Evolutionary conservation across 345 rosid genomes (phyloP), one percentile per base, ranked within the genome.

Genomic region (Passiflora organensis): DNA sequence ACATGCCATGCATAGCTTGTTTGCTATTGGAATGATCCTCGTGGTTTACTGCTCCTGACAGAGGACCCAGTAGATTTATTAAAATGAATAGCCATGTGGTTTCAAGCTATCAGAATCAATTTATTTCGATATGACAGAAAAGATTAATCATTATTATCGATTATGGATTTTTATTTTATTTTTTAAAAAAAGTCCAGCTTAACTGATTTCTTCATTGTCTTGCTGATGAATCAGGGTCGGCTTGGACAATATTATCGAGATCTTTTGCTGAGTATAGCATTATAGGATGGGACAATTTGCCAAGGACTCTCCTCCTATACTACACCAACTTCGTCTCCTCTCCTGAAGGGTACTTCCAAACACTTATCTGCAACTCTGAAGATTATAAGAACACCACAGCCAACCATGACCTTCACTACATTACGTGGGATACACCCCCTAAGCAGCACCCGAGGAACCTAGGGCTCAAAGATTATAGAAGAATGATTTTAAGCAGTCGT

Each of bases 341-440:
- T 0, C 96, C 95, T 0, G 98, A 91, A 66, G 93, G 93, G 19
- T 91, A 91, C 78, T 91, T 91, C 64, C 98, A 91, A 66, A 91
- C 96, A 2, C 70, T 91, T 12, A 64, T 80, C 43, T 91, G 96
- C 87, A 91, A 91, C 84, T 86, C 95, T 6, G 70, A 77, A 17
- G 85, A 75, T 56, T 84, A 73, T 78, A 82, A 45, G 64, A 91
- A 82, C 84, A 82, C 95, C 2, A 84, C 96, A 0, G 91, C 75
- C 25, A 91, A 91, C 77, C 89, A 86, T 23, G 96, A 86, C 59
- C 91, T 91, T 43, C 98, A 86, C 68, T 80, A 86, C 78, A 84
- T 88, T 17, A 58, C 86, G 0, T 88, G 98, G 98, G 98, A 91
- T 51, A 88, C 48, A n/a, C 98, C 98, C 11, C 98, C 96, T 1